phyloP scores from a whole-genome alignment of 148 eudicot genomes.

The Arctostaphylos glauca region DNA sequence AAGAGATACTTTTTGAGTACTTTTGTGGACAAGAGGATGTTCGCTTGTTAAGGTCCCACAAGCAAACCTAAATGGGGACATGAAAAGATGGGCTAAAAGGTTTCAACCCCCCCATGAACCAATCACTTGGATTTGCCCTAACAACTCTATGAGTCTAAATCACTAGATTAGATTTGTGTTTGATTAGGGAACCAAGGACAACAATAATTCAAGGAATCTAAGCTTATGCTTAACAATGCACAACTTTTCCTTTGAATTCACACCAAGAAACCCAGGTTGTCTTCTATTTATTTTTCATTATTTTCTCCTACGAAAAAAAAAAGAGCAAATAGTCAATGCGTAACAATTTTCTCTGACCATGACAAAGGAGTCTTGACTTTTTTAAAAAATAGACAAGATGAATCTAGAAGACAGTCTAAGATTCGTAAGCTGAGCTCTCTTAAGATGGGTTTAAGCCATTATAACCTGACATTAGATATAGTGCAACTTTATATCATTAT shows the following conservation, averaged over 20 bases:
- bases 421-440: too few species aligned
- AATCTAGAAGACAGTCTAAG: too few species aligned
- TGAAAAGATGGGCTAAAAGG: constrained; percentile 48
- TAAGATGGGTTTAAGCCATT: background rate
- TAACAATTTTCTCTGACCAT: too few species aligned
- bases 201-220: background rate
- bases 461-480: background rate
- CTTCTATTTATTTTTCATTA: background rate
- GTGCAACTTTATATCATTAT: background rate
- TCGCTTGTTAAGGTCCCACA: constrained; percentile 25
- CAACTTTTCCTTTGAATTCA: constrained; percentile 15
- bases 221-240: constrained; percentile 15
- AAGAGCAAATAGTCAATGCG: too few species aligned
- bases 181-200: constrained; percentile 21
- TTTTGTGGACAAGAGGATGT: constrained; percentile 31
- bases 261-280: background rate
- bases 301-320: too few species aligned
- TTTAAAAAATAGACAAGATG: too few species aligned
- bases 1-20: constrained; percentile 14
- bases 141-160: constrained; percentile 11
- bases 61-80: constrained; percentile 28
- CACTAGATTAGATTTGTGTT: constrained; percentile 13
- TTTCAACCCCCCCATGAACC: constrained; percentile 27
- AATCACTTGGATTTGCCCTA: constrained; percentile 20
- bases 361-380: too few species aligned